Base-by-base conservation (phyloP, 768 basidiomycete genomes). In the Sporobolomyces roseus region DNA sequence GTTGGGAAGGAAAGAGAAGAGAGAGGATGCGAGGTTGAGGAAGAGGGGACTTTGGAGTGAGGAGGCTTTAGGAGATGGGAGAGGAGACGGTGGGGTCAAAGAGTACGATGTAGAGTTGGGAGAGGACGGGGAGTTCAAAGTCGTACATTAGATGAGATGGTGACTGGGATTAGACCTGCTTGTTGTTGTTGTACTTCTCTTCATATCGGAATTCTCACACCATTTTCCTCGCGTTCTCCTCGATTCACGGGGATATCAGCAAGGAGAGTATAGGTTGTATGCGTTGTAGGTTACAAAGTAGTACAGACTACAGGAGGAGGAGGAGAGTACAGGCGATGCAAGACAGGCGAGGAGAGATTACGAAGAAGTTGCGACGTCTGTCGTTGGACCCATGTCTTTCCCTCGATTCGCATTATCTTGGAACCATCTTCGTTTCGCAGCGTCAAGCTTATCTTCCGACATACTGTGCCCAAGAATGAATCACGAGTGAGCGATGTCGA, bases 381-480 rank as follows among this genome's bases (percentile, higher is more conserved):
- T 9, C 5, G 56, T 13, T 21, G 58, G 58, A 46, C 43, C 58
- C 29, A 60, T 23, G 3, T 19, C n/a, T 60, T 32, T 48, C 21
- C 43, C 58, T 48, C 58, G 5, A n/a, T 46, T 48, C 9, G 58
- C 68, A 30, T 66, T 59, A 21, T 72, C 70, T n/a, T 48, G 51
- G 62, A 72, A 66, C 62, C 59, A 72, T 21, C 60, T 38, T 19
- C 63, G 52, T 21, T 72, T 72, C 10, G 65, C 66, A 12, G 56
- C 59, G 63, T 72, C 70, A 43, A 72, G 48, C 41, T 61, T 61
- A 9, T 67, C 70, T 43, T 67, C 66, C 3, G 62, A 61, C 70
- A 72, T 72, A 52, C 70, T 72, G 62, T 17, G 38, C n/a, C n/a
- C 12, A 32, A 27, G n/a, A 2, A 4, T 4, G 5, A 17, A 27